Percentiles rank a stretch among this genome's conserved stretches.
Conservation (phyloP, 2,329 filamentous ascomycete genomes). For the Truncatella angustata region DNA sequence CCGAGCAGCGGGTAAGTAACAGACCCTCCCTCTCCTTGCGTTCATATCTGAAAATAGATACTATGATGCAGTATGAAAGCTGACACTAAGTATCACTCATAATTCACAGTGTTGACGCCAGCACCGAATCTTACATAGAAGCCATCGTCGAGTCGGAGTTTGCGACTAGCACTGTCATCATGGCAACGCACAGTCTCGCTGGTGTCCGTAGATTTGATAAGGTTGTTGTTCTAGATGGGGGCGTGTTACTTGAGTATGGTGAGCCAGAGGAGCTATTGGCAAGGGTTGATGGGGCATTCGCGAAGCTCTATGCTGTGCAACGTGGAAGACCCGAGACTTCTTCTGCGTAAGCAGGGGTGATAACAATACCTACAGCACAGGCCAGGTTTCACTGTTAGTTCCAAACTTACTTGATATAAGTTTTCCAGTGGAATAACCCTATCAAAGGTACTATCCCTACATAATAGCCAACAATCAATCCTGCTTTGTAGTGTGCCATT, state of each 20-base stretch:
- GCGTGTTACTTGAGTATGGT: slow-evolving; percentile 6
- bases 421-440: slow-evolving; percentile 9
- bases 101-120: slow-evolving; percentile 7
- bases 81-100: slow-evolving; percentile 6
- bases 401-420: slow-evolving; percentile 9
- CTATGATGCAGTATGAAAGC: slow-evolving; percentile 7
- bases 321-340: slow-evolving; percentile 9
- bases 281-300: slow-evolving; percentile 9
- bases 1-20: slow-evolving; percentile 13
- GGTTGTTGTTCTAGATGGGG: slow-evolving; percentile 8
- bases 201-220: slow-evolving; percentile 8
- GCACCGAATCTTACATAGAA: slow-evolving; percentile 8
- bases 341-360: slow-evolving; percentile 10
- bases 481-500: slow-evolving; percentile 10
- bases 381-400: slow-evolving; percentile 8
- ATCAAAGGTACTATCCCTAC: slow-evolving; percentile 10
- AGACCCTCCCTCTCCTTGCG: slow-evolving; percentile 15
- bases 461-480: slow-evolving; percentile 10
- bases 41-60: slow-evolving; percentile 5
- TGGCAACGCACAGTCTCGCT: slow-evolving; percentile 8
- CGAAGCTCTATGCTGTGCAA: slow-evolving; percentile 10
- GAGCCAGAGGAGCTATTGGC: slow-evolving; percentile 3
- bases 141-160: slow-evolving; percentile 8
- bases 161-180: slow-evolving; percentile 7
- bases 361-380: slow-evolving; percentile 7